Evolutionary conservation across 2,329 filamentous ascomycete genomes (phyloP), one percentile per base, ranked within the genome.

Genomic region (Samsoniella hepiali): DNA sequence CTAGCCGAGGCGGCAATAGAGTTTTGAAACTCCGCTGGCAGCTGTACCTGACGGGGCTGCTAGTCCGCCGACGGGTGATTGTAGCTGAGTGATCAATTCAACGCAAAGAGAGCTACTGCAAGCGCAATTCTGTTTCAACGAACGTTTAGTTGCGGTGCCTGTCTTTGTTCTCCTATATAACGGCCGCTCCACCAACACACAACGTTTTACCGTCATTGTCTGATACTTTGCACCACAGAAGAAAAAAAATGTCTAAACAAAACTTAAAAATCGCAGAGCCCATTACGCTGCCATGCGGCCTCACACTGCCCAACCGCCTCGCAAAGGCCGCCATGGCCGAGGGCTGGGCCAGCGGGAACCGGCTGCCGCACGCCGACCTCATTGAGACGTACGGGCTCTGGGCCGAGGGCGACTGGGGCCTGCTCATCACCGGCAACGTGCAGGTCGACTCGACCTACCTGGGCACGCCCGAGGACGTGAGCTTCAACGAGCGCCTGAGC

Each of bases 291-390:
- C 80, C 81, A 65, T 84, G 82, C 69, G 85, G 85, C 1, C 75
- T 88, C 32, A 78, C 75, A 0, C 70, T 87, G 3, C 81, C 82
- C 3, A 87, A 87, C 68, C 80, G 84, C 5, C 75, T 88, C 1
- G 76, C 71, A 51, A 78, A 82, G 67, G 77, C 84, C 51, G 81
- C 84, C 38, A 78, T 86, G 74, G 77, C 81, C 5, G 80, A 84
- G 66, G 66, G 67, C 5, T 71, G 81, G 69, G 74, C 76, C 32
- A 74, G 77, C 66, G 70, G 69, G 5, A 71, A 80, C 63, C 66
- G 80, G 34, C 74, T 79, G 1, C 83, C 83, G 0, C 76, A 76
- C 13, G 68, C 78, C 7, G 71, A 75, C 2, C 74, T 83, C 15
- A 55, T 73, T 3, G 71, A 78, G 2, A 75, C 81, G 0, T 88